Evolutionary conservation across 345 rosid genomes (phyloP), one percentile per base, ranked within the genome.

Genomic region (Boechera retrofracta): DNA sequence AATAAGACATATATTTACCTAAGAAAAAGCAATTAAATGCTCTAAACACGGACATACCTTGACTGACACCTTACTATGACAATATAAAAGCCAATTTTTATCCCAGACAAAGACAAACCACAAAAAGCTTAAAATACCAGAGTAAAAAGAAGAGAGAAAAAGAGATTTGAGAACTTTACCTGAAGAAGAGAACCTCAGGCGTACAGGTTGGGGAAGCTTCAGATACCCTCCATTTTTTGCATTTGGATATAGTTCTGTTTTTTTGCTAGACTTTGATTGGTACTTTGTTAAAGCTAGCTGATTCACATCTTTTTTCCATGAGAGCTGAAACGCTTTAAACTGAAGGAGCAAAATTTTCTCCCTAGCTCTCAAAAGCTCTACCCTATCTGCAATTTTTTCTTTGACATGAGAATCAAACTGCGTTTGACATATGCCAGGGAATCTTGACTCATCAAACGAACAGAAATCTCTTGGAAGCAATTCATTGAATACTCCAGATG

Each of bases 301-400:
- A 16, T 73, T 85, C 85, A 87, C 28, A 79, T 96, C 99, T 80
- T 91, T 97, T 87, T 87, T 93, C 99, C 99, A 96, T 18, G 83
- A 72, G 69, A 85, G 88, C 72, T 83, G 87, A 80, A 88, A 85
- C 24, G 87, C 92, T 83, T 86, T 96, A 76, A 86, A 92, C 85
- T 96, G 89, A 39, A 93, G 90, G 28, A 85, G 79, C 47, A 89
- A 74, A 68, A 85, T 87, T 82, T 88, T 91, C 89, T 96, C 98
- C 85, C 91, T 87, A 59, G 87, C 87, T 81, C 81, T 88, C 54
- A 83, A 49, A 59, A 81, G 76, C 61, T 44, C 82, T 79, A 82
- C 81, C 83, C 82, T 87, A 67, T 21, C 74, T 5, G 73, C 79
- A 81, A 93, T 63, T 56, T 81, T 87, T 67, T 86, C 86, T 78